These are phyloP conservation scores for Ceratocystis albifundus DNA, from an alignment of 2,329 filamentous ascomycete species.

Conservation along the genomic window DNA sequence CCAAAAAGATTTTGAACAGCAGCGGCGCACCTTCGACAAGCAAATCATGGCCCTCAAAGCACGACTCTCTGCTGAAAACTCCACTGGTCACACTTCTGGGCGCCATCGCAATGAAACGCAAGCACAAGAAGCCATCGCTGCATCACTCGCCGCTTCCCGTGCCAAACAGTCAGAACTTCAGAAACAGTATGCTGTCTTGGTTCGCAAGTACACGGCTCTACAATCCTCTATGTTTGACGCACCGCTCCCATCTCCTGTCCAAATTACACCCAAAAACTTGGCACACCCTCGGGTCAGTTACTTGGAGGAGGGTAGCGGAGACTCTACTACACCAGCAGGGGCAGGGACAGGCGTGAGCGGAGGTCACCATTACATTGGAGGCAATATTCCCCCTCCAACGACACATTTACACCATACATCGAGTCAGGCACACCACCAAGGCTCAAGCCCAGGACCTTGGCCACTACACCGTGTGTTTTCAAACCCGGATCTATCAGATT, in stretches of 20 bases:
- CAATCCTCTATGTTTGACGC: conserved; percentile 38
- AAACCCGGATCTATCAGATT: conserved; percentile 36
- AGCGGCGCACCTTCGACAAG: conserved; percentile 35
- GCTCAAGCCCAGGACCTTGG: conserved; percentile 28
- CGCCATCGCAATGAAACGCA: neutral
- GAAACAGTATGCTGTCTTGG: conserved; percentile 40
- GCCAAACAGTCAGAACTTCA: conserved; percentile 44
- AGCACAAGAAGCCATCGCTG: conserved; percentile 9
- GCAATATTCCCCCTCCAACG: conserved; percentile 1
- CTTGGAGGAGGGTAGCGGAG: conserved; percentile 24
- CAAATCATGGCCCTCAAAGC: conserved; percentile 40
- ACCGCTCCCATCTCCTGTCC: conserved; percentile 14
- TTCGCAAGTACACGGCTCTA: conserved; percentile 42
- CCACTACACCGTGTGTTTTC: conserved; percentile 35
- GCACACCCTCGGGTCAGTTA: neutral
- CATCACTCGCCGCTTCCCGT: conserved; percentile 39
- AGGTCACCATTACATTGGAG: conserved; percentile 23
- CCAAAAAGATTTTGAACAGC: conserved; percentile 38
- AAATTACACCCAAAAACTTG: conserved; percentile 1
- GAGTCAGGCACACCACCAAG: conserved; percentile 25
- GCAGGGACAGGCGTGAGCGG: neutral
- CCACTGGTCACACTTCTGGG: conserved; percentile 29
- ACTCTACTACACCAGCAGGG: conserved; percentile 24
- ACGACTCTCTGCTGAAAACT: conserved; percentile 29
- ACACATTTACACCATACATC: conserved; percentile 8